phyloP scores from a whole-genome alignment of 2,329 filamentous ascomycete species.

The Fusarium irregulare region DNA sequence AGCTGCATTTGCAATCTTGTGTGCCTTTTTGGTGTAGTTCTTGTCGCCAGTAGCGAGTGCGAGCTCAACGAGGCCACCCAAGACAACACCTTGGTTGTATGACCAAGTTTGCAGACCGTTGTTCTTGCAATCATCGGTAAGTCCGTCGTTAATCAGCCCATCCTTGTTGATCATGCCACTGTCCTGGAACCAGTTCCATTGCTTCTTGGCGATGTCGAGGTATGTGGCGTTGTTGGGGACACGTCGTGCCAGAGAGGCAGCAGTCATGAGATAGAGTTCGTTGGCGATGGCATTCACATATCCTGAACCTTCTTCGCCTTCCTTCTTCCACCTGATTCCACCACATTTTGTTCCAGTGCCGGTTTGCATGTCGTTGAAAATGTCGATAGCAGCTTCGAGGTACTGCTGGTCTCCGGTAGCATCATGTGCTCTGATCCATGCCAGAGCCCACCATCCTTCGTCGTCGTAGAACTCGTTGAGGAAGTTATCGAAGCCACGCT shows the following conservation, averaged over 20 bases:
- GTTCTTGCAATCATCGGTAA: conserved; percentile 61
- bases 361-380: conserved; percentile 68
- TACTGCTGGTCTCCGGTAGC: conserved; percentile 63
- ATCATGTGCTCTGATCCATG: conserved; percentile 67
- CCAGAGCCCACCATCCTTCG: conserved; percentile 73
- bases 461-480: conserved; percentile 69
- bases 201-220: conserved; percentile 60
- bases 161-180: conserved; percentile 64
- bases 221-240: conserved; percentile 56
- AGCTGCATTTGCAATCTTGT: conserved; percentile 63
- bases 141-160: conserved; percentile 65
- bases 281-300: conserved; percentile 69
- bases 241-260: conserved; percentile 64
- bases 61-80: conserved; percentile 66
- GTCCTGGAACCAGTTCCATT: conserved; percentile 65
- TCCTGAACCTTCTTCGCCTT: conserved; percentile 46
- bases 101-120: conserved; percentile 63
- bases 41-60: conserved; percentile 57
- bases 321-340: conserved; percentile 68
- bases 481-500: conserved; percentile 55
- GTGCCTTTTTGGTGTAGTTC: conserved; percentile 56
- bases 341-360: conserved; percentile 62
- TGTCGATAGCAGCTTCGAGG: conserved; percentile 62
- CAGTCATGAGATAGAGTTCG: conserved; percentile 66
- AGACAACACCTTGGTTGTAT: conserved; percentile 70